Evolutionary conservation across 257 asterid species (phyloP), one percentile per base, ranked within the genome.

Genomic region (Lithospermum erythrorhizon): DNA sequence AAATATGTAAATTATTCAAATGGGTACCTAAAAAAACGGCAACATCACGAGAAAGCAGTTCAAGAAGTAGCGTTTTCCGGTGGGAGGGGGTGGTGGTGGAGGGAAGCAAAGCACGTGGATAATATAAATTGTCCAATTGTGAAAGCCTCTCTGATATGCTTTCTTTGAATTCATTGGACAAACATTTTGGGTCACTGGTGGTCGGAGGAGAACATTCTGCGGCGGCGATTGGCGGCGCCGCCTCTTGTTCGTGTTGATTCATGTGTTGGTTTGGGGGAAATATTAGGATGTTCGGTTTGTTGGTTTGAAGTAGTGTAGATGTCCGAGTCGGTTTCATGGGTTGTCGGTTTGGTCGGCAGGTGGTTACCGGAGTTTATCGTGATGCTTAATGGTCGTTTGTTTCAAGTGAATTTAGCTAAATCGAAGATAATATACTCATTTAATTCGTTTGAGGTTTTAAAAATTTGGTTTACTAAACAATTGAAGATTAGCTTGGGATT

Each of bases 11-110:
- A 21, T 55, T 53, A 37, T 18, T 13, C 16, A 15, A 10, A 15
- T 8, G 9, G 13, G 49, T 81, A 90, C 98, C 96, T 60, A 91
- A 63, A 63, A 91, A 91, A 62, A 91, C 94, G 53, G 98, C 85
- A 64, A 73, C 88, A 77, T 91, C 94, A 27, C 89, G 80, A 37
- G 93, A 75, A 59, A 88, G 88, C 67, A 91, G 94, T 71, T 81
- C 77, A 54, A 79, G 78, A 61, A 87, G 95, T 65, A 91, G 79
- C 66, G 87, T 70, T 67, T 82, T 83, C 75, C 98, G 94, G 37
- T 58, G 75, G 55, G 83, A 76, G 51, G 95, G 71, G 41, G 80
- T 72, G 66, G 87, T 73, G 49, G 87, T 77, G 20, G 93, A 77
- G 57, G 90, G 71, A 76, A 78, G 94, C 60, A 77, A 78, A 48